Percentiles rank a stretch among this genome's conserved stretches.
Evolutionary conservation across 176 grass and related monocot genomes (phyloP).

Genomic region (Stipa capillata): DNA sequence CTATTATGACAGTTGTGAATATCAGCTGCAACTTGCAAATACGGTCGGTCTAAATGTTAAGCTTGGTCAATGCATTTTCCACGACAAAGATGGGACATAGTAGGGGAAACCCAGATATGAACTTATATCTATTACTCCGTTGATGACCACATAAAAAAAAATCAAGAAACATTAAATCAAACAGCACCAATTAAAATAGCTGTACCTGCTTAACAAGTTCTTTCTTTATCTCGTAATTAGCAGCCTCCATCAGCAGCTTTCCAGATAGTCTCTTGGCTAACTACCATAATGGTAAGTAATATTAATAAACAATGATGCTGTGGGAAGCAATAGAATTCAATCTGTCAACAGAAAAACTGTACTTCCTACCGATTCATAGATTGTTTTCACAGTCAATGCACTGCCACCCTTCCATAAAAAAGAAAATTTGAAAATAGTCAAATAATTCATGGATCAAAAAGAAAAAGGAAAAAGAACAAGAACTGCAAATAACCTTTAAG

Average conservation of each 20-base stretch:
- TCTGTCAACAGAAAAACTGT: not conserved
- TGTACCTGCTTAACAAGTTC: slow-evolving; percentile 83
- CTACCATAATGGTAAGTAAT: slow-evolving; percentile 46
- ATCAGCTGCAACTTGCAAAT: not conserved
- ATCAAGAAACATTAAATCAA: not conserved
- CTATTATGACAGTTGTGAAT: not conserved
- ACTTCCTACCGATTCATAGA: slow-evolving; percentile 63
- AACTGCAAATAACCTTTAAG: slow-evolving; percentile 55
- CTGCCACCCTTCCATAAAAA: slow-evolving; percentile 62
- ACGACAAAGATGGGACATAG: not conserved
- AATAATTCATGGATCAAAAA: slow-evolving; percentile 5
- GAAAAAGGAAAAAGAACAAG: not conserved
- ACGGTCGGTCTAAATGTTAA: not conserved
- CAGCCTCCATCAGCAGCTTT: slow-evolving; percentile 68
- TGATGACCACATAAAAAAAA: not conserved
- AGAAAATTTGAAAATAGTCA: slow-evolving; percentile 10
- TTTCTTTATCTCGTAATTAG: slow-evolving; percentile 96
- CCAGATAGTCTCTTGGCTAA: slow-evolving; percentile 80
- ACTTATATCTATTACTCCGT: not conserved
- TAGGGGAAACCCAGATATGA: not conserved
- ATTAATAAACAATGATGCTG: slow-evolving; percentile 6
- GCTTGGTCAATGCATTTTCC: not conserved
- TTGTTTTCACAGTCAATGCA: slow-evolving; percentile 66
- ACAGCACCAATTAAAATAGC: not conserved
- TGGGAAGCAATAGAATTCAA: not conserved